These are phyloP conservation scores for Cladobotryum mycophilum DNA, from an alignment of 2,329 filamentous ascomycete genomes.

Conservation along the genomic window DNA sequence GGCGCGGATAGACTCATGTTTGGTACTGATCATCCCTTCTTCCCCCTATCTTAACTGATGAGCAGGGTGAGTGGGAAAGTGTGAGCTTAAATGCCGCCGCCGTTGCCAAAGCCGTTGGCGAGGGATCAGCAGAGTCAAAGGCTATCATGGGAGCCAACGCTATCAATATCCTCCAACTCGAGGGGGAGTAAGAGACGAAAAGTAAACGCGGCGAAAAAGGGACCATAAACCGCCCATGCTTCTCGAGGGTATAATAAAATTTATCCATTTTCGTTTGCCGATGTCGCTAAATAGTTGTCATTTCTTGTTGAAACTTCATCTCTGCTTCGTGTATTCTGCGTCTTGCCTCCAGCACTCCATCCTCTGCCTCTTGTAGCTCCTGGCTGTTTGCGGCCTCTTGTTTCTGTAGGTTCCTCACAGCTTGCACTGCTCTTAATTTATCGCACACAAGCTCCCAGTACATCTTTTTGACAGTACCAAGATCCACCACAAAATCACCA, in stretches of 20 bases:
- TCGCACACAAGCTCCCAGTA: constrained; percentile 38
- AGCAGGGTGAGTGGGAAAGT: constrained; percentile 62
- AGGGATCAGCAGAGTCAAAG: constrained; percentile 38
- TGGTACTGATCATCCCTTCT: constrained; percentile 79
- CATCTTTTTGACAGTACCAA: constrained; percentile 24
- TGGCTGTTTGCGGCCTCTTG: constrained; percentile 17
- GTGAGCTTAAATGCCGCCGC: constrained; percentile 49
- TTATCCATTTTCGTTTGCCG: not conserved
- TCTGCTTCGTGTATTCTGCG: constrained; percentile 32
- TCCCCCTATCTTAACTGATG: constrained; percentile 63
- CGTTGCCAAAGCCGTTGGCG: constrained; percentile 45
- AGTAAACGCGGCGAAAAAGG: not conserved
- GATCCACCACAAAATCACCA: constrained; percentile 27
- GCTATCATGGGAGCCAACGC: constrained; percentile 57
- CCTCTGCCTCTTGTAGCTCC: constrained; percentile 24
- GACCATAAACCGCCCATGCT: not conserved
- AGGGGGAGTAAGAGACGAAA: constrained; percentile 16
- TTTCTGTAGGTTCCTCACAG: constrained; percentile 26
- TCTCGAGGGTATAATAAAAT: not conserved
- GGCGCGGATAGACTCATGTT: constrained; percentile 70
- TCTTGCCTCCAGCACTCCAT: constrained; percentile 24
- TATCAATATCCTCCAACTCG: constrained; percentile 40
- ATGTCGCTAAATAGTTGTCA: constrained; percentile 14
- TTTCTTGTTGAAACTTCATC: constrained; percentile 28
- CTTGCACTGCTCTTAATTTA: constrained; percentile 35